phyloP scores from a whole-genome alignment of 768 basidiomycete species.

The Fomitopsis serialis region DNA sequence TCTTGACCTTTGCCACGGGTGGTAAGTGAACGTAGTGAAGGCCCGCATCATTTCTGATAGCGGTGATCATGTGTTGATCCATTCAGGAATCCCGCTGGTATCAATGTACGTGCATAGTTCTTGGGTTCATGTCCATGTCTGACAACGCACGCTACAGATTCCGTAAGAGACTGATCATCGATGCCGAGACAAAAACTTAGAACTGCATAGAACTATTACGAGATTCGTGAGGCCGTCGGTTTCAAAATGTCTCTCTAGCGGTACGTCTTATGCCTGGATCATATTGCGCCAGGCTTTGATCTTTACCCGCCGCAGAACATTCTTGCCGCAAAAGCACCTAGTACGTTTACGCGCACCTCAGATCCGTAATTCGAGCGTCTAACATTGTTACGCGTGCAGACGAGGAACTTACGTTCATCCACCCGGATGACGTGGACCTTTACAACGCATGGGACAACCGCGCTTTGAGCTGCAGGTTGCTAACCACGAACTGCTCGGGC shows the following conservation, averaged over 20 bases:
- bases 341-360: constrained; percentile 34
- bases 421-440: constrained; percentile 67
- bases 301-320: constrained; percentile 51
- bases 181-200: not conserved
- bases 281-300: not conserved
- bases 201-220: constrained; percentile 63
- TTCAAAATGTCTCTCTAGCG: constrained; percentile 88
- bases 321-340: constrained; percentile 81
- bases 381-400: constrained; percentile 32
- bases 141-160: constrained; percentile 36
- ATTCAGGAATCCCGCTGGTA: constrained; percentile 78
- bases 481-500: constrained; percentile 84
- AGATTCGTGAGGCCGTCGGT: constrained; percentile 73
- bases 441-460: constrained; percentile 76
- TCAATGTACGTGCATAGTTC: constrained; percentile 50
- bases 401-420: constrained; percentile 78
- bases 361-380: not conserved
- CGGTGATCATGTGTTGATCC: not conserved
- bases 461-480: constrained; percentile 88
- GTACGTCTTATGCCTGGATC: constrained; percentile 33
- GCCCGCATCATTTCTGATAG: not conserved
- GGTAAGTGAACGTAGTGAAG: constrained; percentile 35
- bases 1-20: constrained; percentile 78
- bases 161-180: constrained; percentile 37
- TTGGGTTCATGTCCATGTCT: not conserved